A percentile compares a stretch with the other conserved stretches of the same genome.
Evolutionary conservation across 371 early-diverging fungal genomes (phyloP).

Genomic region (Haplosporangium sp.): DNA sequence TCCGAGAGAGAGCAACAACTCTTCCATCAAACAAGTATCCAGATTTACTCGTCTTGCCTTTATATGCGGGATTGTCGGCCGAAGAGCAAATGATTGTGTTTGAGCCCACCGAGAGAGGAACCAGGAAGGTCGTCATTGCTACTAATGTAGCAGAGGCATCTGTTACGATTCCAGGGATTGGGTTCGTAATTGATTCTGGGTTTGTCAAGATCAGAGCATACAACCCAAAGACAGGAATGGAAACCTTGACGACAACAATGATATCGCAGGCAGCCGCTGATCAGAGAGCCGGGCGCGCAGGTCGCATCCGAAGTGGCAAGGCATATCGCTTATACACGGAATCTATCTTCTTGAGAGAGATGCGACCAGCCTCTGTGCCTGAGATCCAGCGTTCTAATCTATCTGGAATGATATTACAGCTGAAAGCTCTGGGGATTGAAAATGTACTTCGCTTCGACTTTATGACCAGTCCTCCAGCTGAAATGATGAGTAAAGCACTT

Average conservation of each 20-base stretch:
- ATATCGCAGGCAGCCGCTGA: conserved; percentile 93
- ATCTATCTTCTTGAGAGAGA: conserved; percentile 77
- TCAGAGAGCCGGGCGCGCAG: conserved; percentile 99
- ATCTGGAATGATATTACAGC: conserved; percentile 83
- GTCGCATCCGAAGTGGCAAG: conserved; percentile 90
- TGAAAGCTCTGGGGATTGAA: conserved; percentile 94
- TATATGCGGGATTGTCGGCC: conserved; percentile 92
- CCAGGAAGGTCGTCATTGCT: conserved; percentile 95
- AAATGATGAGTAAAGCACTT: conserved; percentile 66
- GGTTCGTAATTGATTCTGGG: conserved; percentile 95
- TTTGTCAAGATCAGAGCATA: conserved; percentile 91
- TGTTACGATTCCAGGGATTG: conserved; percentile 90
- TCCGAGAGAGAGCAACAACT: conserved; percentile 55
- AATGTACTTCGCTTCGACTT: conserved; percentile 96
- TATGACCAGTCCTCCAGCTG: conserved; percentile 67
- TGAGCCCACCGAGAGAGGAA: conserved; percentile 84
- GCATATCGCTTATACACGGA: conserved; percentile 95
- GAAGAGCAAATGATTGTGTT: conserved; percentile 94
- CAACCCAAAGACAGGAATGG: conserved; percentile 86
- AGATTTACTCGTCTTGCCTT: conserved; percentile 72
- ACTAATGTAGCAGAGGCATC: conserved; percentile 99
- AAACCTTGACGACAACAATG: conserved; percentile 81
- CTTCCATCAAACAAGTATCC: conserved; percentile 67
- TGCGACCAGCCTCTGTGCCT: conserved; percentile 89
- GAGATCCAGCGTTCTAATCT: conserved; percentile 97